Evolutionary conservation across 2,329 filamentous ascomycete species (phyloP), one percentile per base, ranked within the genome.

Genomic region (Zelopaecilomyces penicillatus): DNA sequence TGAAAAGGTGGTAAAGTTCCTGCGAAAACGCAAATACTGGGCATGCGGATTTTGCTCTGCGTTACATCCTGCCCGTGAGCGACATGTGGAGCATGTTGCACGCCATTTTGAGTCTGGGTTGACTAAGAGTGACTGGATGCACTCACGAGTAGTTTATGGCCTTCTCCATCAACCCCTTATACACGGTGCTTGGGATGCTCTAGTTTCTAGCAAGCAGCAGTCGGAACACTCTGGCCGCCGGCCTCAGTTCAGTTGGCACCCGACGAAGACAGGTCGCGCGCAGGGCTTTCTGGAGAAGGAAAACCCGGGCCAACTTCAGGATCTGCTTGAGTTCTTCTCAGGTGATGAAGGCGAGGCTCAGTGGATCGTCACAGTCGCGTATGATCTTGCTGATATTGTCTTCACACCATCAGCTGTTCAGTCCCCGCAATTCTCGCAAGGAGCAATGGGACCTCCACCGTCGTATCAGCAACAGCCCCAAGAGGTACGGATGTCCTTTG

Each of bases 41-140:
- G 81, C 79, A 2, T 85, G 81, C 51, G 81, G 81, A 28, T 83
- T 84, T 62, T 85, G 81, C 54, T 80, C 76, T 4, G 75, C 74
- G 11, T 69, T 83, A 36, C 71, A 82, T 46, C 73, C 77, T 11
- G 77, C 78, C 9, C 76, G 79, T 51, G 80, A 83, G 57, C 78
- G 81, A 44, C 77, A 83, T 54, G 80, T 83, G 49, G 78, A 83
- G 55, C 81, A 85, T 52, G 78, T 85, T 31, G 80, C 80, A 19
- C 68, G 73, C n/a, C 81, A 85, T 53, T 84, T 82, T 54, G 81
- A 83, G 57, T 68, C 69, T 12, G 76, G 76, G 41, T 73, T 78
- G 61, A 79, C 76, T 50, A 80, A 80, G 55, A 67, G 69, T 19
- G 80, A 84, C 53, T 85, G 80, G 81, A 78, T 81, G 65, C 81